Evolutionary conservation across 768 basidiomycete genomes (phyloP), one percentile per base, ranked within the genome.

Genomic region (Dioszegia hungarica): DNA sequence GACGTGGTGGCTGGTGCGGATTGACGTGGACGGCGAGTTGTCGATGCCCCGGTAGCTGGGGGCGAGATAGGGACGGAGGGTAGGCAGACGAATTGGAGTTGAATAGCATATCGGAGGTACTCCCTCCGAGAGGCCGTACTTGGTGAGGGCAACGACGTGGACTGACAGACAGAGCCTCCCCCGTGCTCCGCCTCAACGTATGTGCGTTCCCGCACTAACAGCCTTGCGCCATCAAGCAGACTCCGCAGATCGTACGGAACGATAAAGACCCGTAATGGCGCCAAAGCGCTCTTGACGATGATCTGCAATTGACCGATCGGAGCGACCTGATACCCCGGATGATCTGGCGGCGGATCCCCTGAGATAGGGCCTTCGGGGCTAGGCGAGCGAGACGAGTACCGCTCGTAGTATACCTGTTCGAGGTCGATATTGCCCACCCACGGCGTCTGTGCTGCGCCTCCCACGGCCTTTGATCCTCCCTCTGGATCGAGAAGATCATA

Each of bases 351-450:
- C 19, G 14, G 12, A 41, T 39, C 29, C 39, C 12, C 47, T 33
- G 8, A 6, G 12, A 28, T 56, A n/a, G 24, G 17, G 8, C 33
- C 27, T 24, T 25, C 12, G 20, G 28, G 17, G 15, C 27, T 22
- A 39, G 24, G 3, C 10, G 28, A 48, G 6, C 29, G 43, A 27
- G 27, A 33, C 15, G 54, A 31, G 39, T 61, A 65, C 14, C 24
- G 6, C 15, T 61, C 25, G n/a, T 57, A 61, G 48, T 70, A 71
- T 31, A 66, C 50, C 20, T 54, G 36, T 36, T 75, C 68, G 14
- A 75, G 37, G 57, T 75, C 68, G 5, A 74, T 56, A 25, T 41
- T 67, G 10, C 68, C 71, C 1, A 69, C 69, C 74, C 74, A 75
- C 9, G 74, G 74, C 11, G 64, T 69, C 34, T 63, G 63, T 3